Evolutionary conservation across 495 filamentous ascomycete genomes (phyloP), one percentile per base, ranked within the genome.

Genomic region (Aspergillus asperescens): DNA sequence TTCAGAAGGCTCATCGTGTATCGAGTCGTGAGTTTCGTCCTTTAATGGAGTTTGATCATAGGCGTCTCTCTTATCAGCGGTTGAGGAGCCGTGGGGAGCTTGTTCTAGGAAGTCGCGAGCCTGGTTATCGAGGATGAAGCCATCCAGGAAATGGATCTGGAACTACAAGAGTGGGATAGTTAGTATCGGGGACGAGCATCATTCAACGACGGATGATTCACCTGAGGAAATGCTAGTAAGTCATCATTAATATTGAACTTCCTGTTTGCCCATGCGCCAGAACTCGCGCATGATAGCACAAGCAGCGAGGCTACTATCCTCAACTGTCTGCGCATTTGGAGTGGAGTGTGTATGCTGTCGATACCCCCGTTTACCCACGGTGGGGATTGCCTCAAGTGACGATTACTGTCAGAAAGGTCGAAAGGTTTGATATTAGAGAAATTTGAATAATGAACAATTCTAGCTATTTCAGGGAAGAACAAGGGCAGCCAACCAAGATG

Each of bases 191-290:
- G 18, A 13, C 15, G 28, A 23, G 31, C 19, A 24, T 13, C 5
- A 25, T 25, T 16, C 44, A 41, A 20, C 1, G 12, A 10, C 27
- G 13, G 19, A 41, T 22, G 22, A 44, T 64, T 73, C 8, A 94
- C 90, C 75, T 96, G 93, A 22, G 93, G 93, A 74, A 86, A 89
- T 18, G 93, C 92, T 29, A 96, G 76, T 8, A 98, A 66, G 66
- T 98, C 93, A 63, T 97, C 91, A 60, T 94, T 82, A 27, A 95
- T 85, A 61, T 82, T 89, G 70, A 90, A 91, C 61, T 75, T 75
- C 52, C 77, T 81, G 52, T 67, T 74, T 4, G 80, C 83, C 55
- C 73, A 68, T 22, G 69, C 74, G 38, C 63, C 66, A 5, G 71
- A 64, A 12, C 62, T 71, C 48, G 74, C 68, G 38, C 61, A 69